Base-by-base conservation (phyloP, 805 yeast species). In the Citeromyces matritensis region DNA sequence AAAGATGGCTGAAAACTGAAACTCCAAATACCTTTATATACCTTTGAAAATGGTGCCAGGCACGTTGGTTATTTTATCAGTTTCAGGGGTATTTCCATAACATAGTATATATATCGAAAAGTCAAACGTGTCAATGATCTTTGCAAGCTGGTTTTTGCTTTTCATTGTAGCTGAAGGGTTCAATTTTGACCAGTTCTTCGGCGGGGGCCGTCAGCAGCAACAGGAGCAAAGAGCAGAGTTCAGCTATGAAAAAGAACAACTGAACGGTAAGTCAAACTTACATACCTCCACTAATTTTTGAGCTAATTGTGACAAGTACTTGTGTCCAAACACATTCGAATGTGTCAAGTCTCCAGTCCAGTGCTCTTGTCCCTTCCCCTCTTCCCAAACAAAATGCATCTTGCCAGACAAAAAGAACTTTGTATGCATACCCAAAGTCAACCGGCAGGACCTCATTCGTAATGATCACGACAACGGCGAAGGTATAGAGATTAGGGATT, bases 311-410 rank as follows among this genome's bases (percentile, higher is more conserved):
- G 51, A 55, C 7, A 57, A 58, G 5, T 88, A 76, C 48, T 53
- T 88, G 24, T 91, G 98, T 48, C 83, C 83, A 3, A 94, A 76
- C 41, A 83, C 96, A 1, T 59, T 74, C 26, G 61, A 61, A 7
- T 91, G 98, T 57, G 98, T 83, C 0, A 61, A 63, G 2, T 43
- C 53, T 2, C 71, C 83, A 0, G 41, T 63, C 6, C 80, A 76
- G 32, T 91, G 98, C 49, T 95, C 96, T 2, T 91, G 98, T 49
- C 84, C 83, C 3, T 88, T 72, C 47, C 91, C 95, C 2, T 70
- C 73, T 36, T 75, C 93, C 1, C 95, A 88, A 48, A 45, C 81
- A 37, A 79, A 82, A 45, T 91, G 98, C 51, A 48, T 65, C 2
- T 57, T 82, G 26, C 94, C 95, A 0, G 74, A 70, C 39, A 64